A percentile compares a stretch with the other conserved stretches of the same genome.
Evolutionary conservation across 2,329 filamentous ascomycete species (phyloP).

Genomic region (Madurella mycetomatis): DNA sequence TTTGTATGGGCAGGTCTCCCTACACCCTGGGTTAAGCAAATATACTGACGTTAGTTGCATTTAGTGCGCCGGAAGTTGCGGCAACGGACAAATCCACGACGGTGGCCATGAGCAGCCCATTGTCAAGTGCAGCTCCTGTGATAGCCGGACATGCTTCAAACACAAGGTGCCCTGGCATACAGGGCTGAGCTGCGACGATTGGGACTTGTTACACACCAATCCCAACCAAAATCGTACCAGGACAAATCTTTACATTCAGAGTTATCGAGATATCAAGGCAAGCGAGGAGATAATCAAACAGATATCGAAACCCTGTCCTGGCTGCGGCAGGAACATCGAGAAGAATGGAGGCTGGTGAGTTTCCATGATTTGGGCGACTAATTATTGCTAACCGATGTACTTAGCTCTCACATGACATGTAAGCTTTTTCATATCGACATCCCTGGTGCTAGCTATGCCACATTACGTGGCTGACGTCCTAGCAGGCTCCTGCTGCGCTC

Average conservation of each 20-base stretch:
- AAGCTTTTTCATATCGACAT: background rate
- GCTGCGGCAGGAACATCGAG: slow-evolving; percentile 5
- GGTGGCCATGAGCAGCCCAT: slow-evolving; percentile 5
- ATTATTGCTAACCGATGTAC: background rate
- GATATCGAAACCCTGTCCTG: slow-evolving; percentile 7
- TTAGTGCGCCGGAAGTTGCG: slow-evolving; percentile 10
- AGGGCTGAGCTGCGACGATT: slow-evolving; percentile 11
- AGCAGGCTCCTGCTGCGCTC: background rate
- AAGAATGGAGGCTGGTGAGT: slow-evolving; percentile 14
- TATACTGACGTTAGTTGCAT: background rate
- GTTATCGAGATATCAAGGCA: background rate
- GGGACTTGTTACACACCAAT: background rate
- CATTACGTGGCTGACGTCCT: no score
- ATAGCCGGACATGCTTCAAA: slow-evolving; percentile 5
- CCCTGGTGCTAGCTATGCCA: background rate
- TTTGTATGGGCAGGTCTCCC: slow-evolving; percentile 4
- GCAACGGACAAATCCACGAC: slow-evolving; percentile 9
- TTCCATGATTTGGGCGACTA: background rate
- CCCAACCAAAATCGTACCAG: background rate
- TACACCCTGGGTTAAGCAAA: no score
- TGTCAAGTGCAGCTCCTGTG: slow-evolving; percentile 7
- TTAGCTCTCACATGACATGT: slow-evolving; percentile 11
- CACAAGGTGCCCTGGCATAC: slow-evolving; percentile 10
- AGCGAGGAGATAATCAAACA: slow-evolving; percentile 3
- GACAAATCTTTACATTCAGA: background rate